Evolutionary conservation across 2,329 filamentous ascomycete genomes (phyloP), one percentile per base, ranked within the genome.

Genomic region (Diaporthe capsici): DNA sequence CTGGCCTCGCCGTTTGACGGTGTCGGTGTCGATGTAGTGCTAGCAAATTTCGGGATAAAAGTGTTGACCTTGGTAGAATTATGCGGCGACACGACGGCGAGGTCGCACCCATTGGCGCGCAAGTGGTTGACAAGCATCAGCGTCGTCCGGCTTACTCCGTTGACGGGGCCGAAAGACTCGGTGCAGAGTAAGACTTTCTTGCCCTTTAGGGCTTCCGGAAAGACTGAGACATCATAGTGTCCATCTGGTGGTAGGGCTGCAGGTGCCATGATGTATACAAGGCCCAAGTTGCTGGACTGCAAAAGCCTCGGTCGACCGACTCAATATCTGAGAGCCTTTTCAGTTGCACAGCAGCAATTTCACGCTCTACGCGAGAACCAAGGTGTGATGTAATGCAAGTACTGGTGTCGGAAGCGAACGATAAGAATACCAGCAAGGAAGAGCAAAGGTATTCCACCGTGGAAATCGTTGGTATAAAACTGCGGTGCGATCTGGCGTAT

Each of bases 101-200:
- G 89, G 25, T 91, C 87, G 15, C 89, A 92, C 28, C 91, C 92
- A 78, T 94, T 85, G n/a, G 85, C 85, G 74, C 91, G 89, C 28
- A 94, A 85, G 78, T 94, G 92, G 81, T 91, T 90, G 72, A 94
- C 90, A 71, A 94, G 87, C 86, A 92, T 93, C 79, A 92, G 85
- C 0, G 93, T 94, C 6, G 92, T 94, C 76, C 92, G 88, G 79
- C 91, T 93, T 61, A 94, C 92, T n/a, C 93, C 92, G 80, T 94
- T 94, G 81, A 94, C 91, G 0, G 92, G 92, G 4, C 92, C 92
- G 75, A 94, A 92, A 0, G 92, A 94, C 81, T 94, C 93, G 20
- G 92, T 94, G 77, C 92, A 93, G 10, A 94, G 87, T 10, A 94
- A 84, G 76, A 94, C 87, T 77, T 89, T 89, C 82, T 91, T 92